Base-by-base conservation (phyloP, 352 stramenopile species). In the Globisporangium heterothallicum region DNA sequence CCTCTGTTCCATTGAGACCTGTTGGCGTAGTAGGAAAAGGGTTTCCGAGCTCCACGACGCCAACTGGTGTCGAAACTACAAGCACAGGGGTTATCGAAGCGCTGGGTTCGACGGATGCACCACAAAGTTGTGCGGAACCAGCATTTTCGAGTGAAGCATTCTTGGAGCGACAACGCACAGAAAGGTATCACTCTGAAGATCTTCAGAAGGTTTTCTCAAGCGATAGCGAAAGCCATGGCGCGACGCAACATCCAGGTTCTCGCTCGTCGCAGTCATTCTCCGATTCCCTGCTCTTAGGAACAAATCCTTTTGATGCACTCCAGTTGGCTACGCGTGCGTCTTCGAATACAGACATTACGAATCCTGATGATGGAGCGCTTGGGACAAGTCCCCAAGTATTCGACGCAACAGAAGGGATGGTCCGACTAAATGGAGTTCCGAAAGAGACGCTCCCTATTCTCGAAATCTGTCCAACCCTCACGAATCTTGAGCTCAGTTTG, bases 1-100 rank as follows among this genome's bases (percentile, higher is more conserved):
- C 43, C 13, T 42, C 24, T 19, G 12, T 59, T 8, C 8, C 43
- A 14, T 40, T 59, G 22, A 53, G 42, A n/a, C 35, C 53, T 26
- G 14, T 59, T 16, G 24, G 35, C 0, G 13, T 45, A 16, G 2
- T 4, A 8, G 42, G 22, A 27, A 52, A 6, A 48, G 13, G 14
- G 19, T 18, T 45, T 25, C 21, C 13, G n/a, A 10, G 1, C 5
- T n/a, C 18, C 25, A 19, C 13, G 7, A 10, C 3, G n/a, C 12
- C 32, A 38, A 38, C 14, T 38, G 9, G 18, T 4, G 49, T 22
- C 6, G 18, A 49, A n/a, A 38, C 24, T 10, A 29, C 4, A 4
- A 7, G 12, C 22, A 32, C 3, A 16, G 8, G 12, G 8, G 12
- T 16, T 18, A 16, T 38, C 32, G n/a, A 3, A 10, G 32, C 32